A percentile compares a stretch with the other conserved stretches of the same genome.
Conservation (phyloP, 176 grass and related monocot genomes). For the Phyllostachys edulis region DNA sequence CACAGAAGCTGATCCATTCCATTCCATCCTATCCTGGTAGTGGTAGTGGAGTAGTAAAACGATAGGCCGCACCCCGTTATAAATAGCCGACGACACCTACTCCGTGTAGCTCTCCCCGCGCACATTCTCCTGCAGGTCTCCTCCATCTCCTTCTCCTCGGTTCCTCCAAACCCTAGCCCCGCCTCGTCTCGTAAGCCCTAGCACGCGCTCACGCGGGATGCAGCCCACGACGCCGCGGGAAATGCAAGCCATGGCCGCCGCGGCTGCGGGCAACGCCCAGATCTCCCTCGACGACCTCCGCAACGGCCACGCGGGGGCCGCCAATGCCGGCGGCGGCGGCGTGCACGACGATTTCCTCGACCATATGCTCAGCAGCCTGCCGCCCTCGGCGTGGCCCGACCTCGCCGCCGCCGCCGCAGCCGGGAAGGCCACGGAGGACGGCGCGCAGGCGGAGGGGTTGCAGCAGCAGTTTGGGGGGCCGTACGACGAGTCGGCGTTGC, state of each 20-base stretch:
- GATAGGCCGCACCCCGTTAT: constrained; percentile 37
- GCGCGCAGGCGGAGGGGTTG: constrained; percentile 34
- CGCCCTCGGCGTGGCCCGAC: constrained; percentile 70
- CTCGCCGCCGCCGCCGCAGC: constrained; percentile 22
- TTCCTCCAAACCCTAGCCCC: constrained; percentile 27
- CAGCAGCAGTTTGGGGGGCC: constrained; percentile 39
- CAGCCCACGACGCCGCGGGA: constrained; percentile 51
- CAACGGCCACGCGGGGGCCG: background rate
- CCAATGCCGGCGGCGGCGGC: constrained; percentile 17
- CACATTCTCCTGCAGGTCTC: background rate
- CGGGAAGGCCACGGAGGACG: constrained; percentile 24
- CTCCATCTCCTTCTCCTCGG: constrained; percentile 25
- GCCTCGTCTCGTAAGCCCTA: constrained; percentile 32
- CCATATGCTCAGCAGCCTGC: constrained; percentile 70
- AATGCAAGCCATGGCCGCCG: constrained; percentile 59
- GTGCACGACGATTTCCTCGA: constrained; percentile 89
- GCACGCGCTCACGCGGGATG: constrained; percentile 28
- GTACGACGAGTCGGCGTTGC: constrained; percentile 77
- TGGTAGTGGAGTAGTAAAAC: background rate
- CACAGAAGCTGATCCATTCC: constrained; percentile 9
- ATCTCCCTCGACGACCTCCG: constrained; percentile 56
- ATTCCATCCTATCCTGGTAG: background rate
- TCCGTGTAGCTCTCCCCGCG: constrained; percentile 5
- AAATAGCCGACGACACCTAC: constrained; percentile 44
- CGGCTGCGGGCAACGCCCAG: constrained; percentile 27